Evolutionary conservation across 345 rosid species (phyloP).

Genomic region (Hevea brasiliensis): DNA sequence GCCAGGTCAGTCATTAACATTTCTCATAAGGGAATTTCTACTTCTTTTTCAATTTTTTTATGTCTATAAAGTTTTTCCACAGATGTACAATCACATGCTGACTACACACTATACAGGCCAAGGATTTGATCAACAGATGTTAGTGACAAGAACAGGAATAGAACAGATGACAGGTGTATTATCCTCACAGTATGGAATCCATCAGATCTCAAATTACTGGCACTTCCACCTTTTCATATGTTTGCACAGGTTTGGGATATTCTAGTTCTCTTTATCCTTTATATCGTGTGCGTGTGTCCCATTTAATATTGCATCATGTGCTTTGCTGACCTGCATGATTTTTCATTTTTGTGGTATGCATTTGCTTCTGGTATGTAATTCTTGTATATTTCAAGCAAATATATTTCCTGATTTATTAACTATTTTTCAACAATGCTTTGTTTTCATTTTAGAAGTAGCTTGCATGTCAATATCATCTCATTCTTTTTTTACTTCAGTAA

Average conservation of each 20-base stretch:
- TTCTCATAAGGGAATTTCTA: neutral
- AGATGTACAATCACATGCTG: conserved; percentile 88
- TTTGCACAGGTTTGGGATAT: conserved; percentile 70
- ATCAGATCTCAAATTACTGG: conserved; percentile 78
- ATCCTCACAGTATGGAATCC: conserved; percentile 93
- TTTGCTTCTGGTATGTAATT: neutral
- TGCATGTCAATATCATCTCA: neutral
- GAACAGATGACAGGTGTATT: conserved; percentile 78
- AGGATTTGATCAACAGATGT: conserved; percentile 94
- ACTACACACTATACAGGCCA: conserved; percentile 74
- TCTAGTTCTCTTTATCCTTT: neutral
- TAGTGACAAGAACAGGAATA: conserved; percentile 75
- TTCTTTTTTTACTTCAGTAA: neutral
- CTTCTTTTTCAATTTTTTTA: neutral
- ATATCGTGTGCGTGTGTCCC: too few species aligned
- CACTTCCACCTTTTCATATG: conserved; percentile 96
- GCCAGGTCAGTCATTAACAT: conserved; percentile 51
- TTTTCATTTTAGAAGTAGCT: neutral
- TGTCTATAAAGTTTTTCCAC: conserved; percentile 5
- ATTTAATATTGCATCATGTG: conserved; percentile 81
- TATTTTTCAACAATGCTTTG: too few species aligned
- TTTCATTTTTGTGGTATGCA: conserved; percentile 83
- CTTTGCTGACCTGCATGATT: conserved; percentile 77
- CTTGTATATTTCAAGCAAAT: neutral
- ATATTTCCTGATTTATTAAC: neutral